Conservation (phyloP, 2,329 filamentous ascomycete species). For the Trichoderma sp. region DNA sequence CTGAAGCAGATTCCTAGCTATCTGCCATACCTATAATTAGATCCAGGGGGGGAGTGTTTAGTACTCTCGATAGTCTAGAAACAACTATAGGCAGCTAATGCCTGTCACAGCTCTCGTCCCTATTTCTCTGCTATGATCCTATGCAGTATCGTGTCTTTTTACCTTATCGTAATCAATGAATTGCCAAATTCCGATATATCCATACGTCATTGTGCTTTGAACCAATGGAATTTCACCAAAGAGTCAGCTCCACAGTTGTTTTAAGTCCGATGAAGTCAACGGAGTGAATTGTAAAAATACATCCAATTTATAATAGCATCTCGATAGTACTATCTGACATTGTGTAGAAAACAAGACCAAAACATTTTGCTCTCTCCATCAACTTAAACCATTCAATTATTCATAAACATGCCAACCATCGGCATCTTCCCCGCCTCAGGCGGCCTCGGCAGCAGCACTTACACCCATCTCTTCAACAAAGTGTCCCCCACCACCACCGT, state of each 20-base stretch:
- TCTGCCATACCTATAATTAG: neutral
- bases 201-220: constrained; percentile 17
- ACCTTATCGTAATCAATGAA: neutral
- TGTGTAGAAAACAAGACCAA: neutral
- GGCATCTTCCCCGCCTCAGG: constrained; percentile 25
- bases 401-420: constrained; percentile 4
- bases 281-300: neutral
- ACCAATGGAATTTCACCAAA: neutral
- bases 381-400: neutral
- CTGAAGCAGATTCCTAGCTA: neutral
- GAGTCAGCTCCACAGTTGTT: constrained; percentile 8
- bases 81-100: neutral
- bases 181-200: neutral
- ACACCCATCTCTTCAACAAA: constrained; percentile 19
- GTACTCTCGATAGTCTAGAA: neutral
- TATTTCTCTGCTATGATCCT: neutral
- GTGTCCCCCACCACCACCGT: constrained; percentile 6
- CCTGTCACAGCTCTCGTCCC: neutral
- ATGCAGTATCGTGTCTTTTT: neutral
- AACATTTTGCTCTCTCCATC: neutral
- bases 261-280: neutral
- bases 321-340: neutral
- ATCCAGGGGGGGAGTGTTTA: neutral
- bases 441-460: constrained; percentile 21
- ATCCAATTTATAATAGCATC: neutral